Conservation (phyloP, 805 yeast genomes). For the Metschnikowia corniflorae region DNA sequence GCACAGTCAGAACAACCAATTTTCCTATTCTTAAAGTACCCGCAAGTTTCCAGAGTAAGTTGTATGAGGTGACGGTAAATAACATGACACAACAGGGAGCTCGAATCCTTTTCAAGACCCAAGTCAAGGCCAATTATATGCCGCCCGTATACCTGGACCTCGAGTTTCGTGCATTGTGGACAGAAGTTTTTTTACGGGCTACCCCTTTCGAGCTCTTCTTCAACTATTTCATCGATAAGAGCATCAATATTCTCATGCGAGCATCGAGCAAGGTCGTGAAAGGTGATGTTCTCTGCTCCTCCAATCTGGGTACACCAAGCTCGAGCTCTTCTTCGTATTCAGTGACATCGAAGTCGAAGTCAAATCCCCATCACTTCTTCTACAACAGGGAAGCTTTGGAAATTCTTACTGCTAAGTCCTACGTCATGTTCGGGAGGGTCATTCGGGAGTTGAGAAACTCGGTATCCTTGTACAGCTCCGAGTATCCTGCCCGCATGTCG, state of each 20-base stretch:
- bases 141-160: slow-evolving; percentile 27
- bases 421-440: slow-evolving; percentile 32
- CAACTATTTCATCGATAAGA: slow-evolving; percentile 36
- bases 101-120: background rate
- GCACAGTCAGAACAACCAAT: slow-evolving; percentile 1
- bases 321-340: background rate
- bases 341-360: background rate
- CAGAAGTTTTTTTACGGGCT: slow-evolving; percentile 27
- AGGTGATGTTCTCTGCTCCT: slow-evolving; percentile 14
- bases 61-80: slow-evolving; percentile 2
- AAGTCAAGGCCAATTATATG: slow-evolving; percentile 2
- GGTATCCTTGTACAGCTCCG: slow-evolving; percentile 28
- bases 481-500: slow-evolving; percentile 36
- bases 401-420: slow-evolving; percentile 30
- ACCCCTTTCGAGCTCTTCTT: slow-evolving; percentile 29
- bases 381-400: slow-evolving; percentile 29
- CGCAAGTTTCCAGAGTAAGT: slow-evolving; percentile 1
- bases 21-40: slow-evolving; percentile 6
- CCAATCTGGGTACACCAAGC: slow-evolving; percentile 6
- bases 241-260: slow-evolving; percentile 27
- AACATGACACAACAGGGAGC: slow-evolving; percentile 5
- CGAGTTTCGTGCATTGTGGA: slow-evolving; percentile 28
- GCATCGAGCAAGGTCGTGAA: slow-evolving; percentile 18
- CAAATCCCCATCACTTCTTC: slow-evolving; percentile 11
- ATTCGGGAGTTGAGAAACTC: slow-evolving; percentile 33